Evolutionary conservation across 2,329 filamentous ascomycete species (phyloP), one percentile per base, ranked within the genome.

Genomic region (Pseudocercospora ulei): DNA sequence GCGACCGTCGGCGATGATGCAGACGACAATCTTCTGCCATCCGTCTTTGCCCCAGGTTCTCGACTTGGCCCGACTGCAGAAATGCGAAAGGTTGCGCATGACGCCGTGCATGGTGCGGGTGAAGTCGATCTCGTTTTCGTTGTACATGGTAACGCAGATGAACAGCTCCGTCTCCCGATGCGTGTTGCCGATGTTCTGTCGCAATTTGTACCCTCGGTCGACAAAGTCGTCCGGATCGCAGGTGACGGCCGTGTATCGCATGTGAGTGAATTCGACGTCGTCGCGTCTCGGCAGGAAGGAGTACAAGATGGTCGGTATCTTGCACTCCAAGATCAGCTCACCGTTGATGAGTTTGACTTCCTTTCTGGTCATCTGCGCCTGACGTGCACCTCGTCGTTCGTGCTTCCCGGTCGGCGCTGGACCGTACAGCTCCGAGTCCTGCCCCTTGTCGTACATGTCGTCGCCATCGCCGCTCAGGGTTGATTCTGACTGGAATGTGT

Each of bases 21-120:
- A 95, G 0, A 98, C 88, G 0, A 98, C 90, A 56, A 98, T 95
- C 69, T 98, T 98, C 64, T 98, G 85, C 90, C 90, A 98, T 3
- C 90, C 90, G 37, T 84, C 77, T 53, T 94, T 92, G 24, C 90
- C 92, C 90, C 90, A 98, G 0, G 87, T 96, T 43, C 90, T 76
- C 4, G 86, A 94, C 61, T 90, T 88, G 38, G 80, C 82, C 37
- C 90, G 79, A 12, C 80, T 85, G 68, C 90, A 98, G 64, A 98
- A 95, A 61, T 96, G 90, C 8, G 83, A 78, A 54, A 98, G 88
- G 60, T 98, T 98, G 62, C 92, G 86, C 83, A 98, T 93, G 40
- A 98, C 84, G 39, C 88, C 90, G 61, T 96, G 85, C 88, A 98
- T 96, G 1, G 90, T 98, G 30, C 90, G 77, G 4, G 90, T 95